Conservation (phyloP, 208 protist species). For the Leishmania gerbilli region DNA sequence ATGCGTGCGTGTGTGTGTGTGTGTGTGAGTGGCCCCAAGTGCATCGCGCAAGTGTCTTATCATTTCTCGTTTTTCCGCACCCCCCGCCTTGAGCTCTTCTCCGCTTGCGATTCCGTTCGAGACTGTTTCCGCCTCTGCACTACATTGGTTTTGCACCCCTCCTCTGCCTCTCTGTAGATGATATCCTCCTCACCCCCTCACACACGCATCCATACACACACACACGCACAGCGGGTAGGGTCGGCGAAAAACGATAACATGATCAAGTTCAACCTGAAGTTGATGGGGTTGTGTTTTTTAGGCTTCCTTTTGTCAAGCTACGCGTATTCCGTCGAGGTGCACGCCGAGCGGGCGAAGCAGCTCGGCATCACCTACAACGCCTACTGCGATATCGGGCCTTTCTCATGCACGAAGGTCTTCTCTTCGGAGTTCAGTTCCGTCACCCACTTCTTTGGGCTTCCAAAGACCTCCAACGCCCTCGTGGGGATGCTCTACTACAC, state of each 20-base stretch:
- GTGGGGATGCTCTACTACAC: slow-evolving; percentile 70
- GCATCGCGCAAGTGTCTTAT: neutral
- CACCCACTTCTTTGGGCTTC: slow-evolving; percentile 62
- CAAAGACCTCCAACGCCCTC: slow-evolving; percentile 62
- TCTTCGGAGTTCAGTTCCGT: slow-evolving; percentile 63
- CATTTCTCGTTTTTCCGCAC: neutral
- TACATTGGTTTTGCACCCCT: neutral
- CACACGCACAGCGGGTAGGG: too few species aligned
- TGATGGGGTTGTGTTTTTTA: slow-evolving; percentile 39
- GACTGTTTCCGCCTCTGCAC: neutral
- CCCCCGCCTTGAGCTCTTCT: neutral
- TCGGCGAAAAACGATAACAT: neutral
- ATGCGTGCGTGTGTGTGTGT: neutral
- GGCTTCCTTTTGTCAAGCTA: slow-evolving; percentile 66
- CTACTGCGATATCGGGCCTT: slow-evolving; percentile 70
- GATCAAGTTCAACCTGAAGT: slow-evolving; percentile 21
- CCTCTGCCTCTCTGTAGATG: neutral
- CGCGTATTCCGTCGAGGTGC: slow-evolving; percentile 69
- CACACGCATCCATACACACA: neutral
- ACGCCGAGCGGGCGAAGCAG: slow-evolving; percentile 38
- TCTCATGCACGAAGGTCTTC: slow-evolving; percentile 78
- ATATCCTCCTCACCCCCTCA: neutral
- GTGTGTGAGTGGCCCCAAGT: neutral
- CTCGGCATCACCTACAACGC: slow-evolving; percentile 50
- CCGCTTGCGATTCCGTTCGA: neutral